Base-by-base conservation (phyloP, 179 eudicot species). In the Beta macrorhiza region DNA sequence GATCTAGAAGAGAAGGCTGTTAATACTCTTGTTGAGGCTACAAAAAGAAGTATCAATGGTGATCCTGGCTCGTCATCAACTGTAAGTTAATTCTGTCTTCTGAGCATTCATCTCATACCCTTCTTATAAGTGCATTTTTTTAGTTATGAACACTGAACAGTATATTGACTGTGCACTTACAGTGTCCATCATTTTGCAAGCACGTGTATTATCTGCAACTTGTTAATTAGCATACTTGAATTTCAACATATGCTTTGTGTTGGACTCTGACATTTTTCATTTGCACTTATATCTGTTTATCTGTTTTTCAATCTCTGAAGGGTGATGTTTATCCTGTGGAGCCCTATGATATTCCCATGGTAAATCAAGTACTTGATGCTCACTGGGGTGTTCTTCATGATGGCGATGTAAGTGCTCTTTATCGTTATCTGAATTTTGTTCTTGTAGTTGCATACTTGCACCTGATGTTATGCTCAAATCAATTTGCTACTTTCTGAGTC, bases 241-340 rank as follows among this genome's bases (percentile, higher is more conserved):
- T 53, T 25, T 14, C 49, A 45, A 49, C 12, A 45, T 45, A 12
- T 20, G 20, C 61, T 52, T 13, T 75, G 76, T 67, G 52, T 44
- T 22, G 1, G 42, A 37, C 42, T 37, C 42, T 53, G 44, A 67
- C 56, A 44, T 58, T 67, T 76, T 79, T 78, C 47, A 44, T 80
- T 67, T 79, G 10, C 19, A 76, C 55, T 72, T 79, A 51, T 74
- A 62, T 49, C 58, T 81, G 42, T 37, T 1, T 2, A 37, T 37
- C 42, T 1, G 42, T 37, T 37, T 53, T 68, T 74, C 57, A 83
- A 79, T 83, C 42, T 16, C 55, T 90, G 84, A 71, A 92, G 98
- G 98, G 97, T 70, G 98, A 94, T 86, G 98, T 94, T 56, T 94
- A 94, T 91, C 98, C 98, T 12, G 97, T 94, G 90, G 97, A 93